These are phyloP conservation scores for Melastoma candidum DNA, from an alignment of 441 rosid species.

Conservation along the genomic window DNA sequence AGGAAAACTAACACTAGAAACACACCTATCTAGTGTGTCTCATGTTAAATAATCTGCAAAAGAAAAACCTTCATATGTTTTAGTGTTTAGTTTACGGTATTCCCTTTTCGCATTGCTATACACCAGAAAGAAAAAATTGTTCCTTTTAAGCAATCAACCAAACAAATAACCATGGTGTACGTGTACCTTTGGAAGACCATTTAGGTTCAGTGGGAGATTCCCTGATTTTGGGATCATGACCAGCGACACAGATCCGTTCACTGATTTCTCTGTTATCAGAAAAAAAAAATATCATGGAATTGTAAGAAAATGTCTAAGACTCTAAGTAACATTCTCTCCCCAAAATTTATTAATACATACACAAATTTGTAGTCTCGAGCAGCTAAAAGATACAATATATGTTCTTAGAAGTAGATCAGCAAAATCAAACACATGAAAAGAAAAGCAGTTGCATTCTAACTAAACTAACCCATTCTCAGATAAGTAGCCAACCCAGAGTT, in stretches of 20 bases:
- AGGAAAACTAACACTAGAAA: no score
- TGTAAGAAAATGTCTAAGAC: no score
- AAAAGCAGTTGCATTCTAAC: constrained; percentile 2
- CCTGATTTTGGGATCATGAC: constrained; percentile 46
- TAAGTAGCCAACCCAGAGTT: constrained; percentile 89
- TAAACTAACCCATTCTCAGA: constrained; percentile 59
- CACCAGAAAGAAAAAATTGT: constrained; percentile 5
- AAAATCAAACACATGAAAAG: background rate
- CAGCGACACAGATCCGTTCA: constrained; percentile 71
- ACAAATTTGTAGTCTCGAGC: no score
- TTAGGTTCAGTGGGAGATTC: constrained; percentile 94
- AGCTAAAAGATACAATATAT: no score
- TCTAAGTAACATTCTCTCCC: no score
- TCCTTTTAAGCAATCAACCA: background rate
- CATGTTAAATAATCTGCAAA: no score
- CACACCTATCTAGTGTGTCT: no score
- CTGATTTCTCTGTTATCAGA: constrained; percentile 37
- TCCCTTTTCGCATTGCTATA: background rate
- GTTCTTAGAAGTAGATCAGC: no score
- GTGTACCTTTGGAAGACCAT: constrained; percentile 78
- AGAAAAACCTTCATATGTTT: no score
- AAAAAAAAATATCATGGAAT: no score
- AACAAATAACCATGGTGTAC: background rate
- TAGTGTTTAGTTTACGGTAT: no score
- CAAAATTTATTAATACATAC: no score